Percentiles rank a stretch among this genome's conserved stretches.
Conservation (phyloP, 345 rosid species). For the Linum lewisii region DNA sequence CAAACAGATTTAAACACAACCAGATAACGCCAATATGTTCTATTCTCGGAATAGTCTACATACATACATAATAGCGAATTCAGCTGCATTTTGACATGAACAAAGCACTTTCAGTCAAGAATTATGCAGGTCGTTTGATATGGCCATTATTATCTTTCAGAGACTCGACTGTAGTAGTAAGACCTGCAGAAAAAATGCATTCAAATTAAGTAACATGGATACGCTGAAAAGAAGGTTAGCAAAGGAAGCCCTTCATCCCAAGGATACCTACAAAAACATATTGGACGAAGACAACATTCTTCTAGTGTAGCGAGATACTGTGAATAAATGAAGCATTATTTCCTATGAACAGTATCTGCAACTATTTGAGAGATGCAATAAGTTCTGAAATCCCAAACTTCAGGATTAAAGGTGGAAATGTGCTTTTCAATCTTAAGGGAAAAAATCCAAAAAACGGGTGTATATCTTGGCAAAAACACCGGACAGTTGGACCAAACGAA, state of each 20-base stretch:
- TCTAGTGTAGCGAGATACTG: neutral
- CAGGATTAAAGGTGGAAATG: no score
- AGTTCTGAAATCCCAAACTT: no score
- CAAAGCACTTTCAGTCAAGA: conserved; percentile 16
- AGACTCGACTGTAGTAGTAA: neutral
- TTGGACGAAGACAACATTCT: neutral
- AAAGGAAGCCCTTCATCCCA: no score
- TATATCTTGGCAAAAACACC: no score
- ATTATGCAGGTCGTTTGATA: conserved; percentile 9
- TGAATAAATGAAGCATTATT: neutral
- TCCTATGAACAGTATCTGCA: no score
- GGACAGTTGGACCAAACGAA: neutral
- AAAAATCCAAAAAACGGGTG: no score
- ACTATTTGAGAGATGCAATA: no score
- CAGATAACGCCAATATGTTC: no score
- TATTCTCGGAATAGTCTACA: conserved; percentile 67
- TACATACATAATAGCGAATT: conserved; percentile 87
- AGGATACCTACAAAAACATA: neutral
- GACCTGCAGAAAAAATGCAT: no score
- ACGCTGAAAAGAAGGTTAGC: neutral
- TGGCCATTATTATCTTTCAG: conserved; percentile 6
- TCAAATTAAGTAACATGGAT: no score
- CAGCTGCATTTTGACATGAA: conserved; percentile 49
- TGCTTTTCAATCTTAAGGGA: no score
- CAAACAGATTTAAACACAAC: no score